Percentiles rank a stretch among this genome's conserved stretches.
phyloP scores from a whole-genome alignment of 345 rosid species.

The Garcia nutans region DNA sequence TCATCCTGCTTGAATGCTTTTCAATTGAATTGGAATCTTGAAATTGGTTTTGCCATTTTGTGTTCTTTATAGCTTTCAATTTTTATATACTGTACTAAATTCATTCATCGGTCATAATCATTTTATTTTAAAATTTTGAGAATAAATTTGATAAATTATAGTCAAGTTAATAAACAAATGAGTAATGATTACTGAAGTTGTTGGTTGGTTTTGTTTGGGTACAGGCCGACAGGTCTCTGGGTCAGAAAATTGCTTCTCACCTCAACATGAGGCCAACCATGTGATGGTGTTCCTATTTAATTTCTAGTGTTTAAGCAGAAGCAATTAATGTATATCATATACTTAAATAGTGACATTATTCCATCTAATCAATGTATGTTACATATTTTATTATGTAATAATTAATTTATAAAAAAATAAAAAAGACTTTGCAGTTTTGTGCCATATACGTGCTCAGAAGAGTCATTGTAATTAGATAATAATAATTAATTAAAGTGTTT shows the following conservation, averaged over 20 bases:
- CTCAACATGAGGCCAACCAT: constrained; percentile 30
- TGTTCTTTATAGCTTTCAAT: too few species aligned
- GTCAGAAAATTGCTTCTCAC: constrained; percentile 28
- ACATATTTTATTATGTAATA: not conserved
- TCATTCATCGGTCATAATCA: too few species aligned
- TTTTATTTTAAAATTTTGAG: too few species aligned
- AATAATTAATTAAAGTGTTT: not conserved
- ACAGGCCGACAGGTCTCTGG: constrained; percentile 29
- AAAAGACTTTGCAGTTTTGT: constrained; percentile 9
- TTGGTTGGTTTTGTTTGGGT: not conserved
- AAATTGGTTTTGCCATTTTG: too few species aligned
- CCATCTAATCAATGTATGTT: not conserved
- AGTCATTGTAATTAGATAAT: constrained; percentile 2
- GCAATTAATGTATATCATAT: not conserved
- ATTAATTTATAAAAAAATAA: not conserved
- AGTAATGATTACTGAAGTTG: not conserved
- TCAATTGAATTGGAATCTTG: too few species aligned
- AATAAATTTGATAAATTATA: too few species aligned
- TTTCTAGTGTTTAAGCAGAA: not conserved
- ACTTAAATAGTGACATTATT: not conserved
- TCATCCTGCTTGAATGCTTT: too few species aligned
- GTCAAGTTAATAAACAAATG: too few species aligned
- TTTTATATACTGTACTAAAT: too few species aligned
- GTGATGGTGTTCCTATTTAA: constrained; percentile 12
- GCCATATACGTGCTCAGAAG: not conserved